Percentiles rank a stretch among this genome's conserved stretches.
phyloP scores from a whole-genome alignment of 176 grass and related monocot species.

The Rhipidocladum racemiflorum region DNA sequence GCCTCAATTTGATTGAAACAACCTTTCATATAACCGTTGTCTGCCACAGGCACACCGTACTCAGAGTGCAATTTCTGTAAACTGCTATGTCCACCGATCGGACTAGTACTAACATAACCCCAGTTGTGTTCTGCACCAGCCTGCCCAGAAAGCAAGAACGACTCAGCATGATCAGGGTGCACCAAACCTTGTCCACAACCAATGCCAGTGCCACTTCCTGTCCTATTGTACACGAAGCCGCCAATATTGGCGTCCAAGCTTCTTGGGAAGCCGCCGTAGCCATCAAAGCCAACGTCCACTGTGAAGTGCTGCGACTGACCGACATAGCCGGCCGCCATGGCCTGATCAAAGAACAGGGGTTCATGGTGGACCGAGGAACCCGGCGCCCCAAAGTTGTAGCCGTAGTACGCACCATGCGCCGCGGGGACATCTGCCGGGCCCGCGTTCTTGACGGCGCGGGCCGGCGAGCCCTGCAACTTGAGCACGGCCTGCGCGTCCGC shows the following conservation, averaged over 20 bases:
- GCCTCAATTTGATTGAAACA: conserved; percentile 39
- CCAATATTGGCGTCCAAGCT: conserved; percentile 10
- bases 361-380: conserved; percentile 32
- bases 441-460: background rate
- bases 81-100: background rate
- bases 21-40: background rate
- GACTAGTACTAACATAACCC: conserved; percentile 20
- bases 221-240: conserved; percentile 36
- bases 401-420: background rate
- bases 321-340: conserved; percentile 19
- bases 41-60: conserved; percentile 8
- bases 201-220: conserved; percentile 18
- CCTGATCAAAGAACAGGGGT: conserved; percentile 20
- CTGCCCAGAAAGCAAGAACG: conserved; percentile 35
- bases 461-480: background rate
- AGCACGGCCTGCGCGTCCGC: background rate
- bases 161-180: conserved; percentile 35
- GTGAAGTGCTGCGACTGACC: conserved; percentile 19
- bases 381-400: conserved; percentile 27
- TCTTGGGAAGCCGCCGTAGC: background rate
- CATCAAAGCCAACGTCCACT: conserved; percentile 25
- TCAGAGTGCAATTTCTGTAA: conserved; percentile 17
- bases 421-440: background rate
- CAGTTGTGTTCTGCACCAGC: conserved; percentile 17
- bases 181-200: conserved; percentile 27